These are phyloP conservation scores for Closterium sp. DNA, from an alignment of 139 green algal species.

Conservation along the genomic window DNA sequence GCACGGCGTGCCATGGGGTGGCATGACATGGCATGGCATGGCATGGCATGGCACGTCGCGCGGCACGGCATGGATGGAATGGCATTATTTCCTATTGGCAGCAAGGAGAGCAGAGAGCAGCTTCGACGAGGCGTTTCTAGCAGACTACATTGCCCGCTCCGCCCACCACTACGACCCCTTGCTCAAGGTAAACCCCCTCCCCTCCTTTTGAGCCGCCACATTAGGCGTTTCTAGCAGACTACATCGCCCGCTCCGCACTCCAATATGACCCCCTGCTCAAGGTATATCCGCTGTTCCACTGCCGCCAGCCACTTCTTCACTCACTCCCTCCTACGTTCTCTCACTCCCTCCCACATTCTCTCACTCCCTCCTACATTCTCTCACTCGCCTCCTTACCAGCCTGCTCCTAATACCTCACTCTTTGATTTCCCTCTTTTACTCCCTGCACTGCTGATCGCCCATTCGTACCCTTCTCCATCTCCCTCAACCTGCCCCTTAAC, in stretches of 20 bases:
- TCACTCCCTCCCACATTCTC: not conserved
- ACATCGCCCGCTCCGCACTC: too few species aligned
- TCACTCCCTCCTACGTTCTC: not conserved
- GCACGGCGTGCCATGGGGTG: not conserved
- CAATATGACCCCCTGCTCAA: not conserved
- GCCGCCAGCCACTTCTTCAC: not conserved
- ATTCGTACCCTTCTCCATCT: not conserved
- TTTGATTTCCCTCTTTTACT: too few species aligned
- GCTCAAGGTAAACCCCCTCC: too few species aligned
- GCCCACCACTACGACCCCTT: not conserved
- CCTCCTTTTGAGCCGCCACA: too few species aligned
- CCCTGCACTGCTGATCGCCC: too few species aligned
- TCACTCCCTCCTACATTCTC: not conserved
- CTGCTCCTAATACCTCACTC: too few species aligned
- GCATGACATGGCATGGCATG: not conserved
- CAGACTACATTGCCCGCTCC: not conserved
- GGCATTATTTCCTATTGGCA: not conserved
- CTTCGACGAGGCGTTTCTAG: not conserved
- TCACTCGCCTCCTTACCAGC: too few species aligned
- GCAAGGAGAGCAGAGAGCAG: not conserved
- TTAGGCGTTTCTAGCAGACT: too few species aligned
- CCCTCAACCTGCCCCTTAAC: too few species aligned
- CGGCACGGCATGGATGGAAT: not conserved
- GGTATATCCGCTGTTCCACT: not conserved
- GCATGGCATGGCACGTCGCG: too few species aligned